phyloP scores from a whole-genome alignment of 257 asterid species.

The Ophiorrhiza pumila region DNA sequence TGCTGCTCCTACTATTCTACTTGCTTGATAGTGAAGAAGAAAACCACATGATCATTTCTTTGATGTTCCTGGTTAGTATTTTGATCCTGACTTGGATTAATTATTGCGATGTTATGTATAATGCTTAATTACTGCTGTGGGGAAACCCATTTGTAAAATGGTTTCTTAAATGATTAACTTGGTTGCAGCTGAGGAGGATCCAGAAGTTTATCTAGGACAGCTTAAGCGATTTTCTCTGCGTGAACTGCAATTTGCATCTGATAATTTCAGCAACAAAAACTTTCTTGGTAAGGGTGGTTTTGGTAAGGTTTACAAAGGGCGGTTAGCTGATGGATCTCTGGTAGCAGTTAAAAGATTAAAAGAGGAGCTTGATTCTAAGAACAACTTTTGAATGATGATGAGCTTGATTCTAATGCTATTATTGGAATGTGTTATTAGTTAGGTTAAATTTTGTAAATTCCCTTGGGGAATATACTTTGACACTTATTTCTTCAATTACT shows the following conservation, averaged over 20 bases:
- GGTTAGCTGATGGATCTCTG: conserved; percentile 74
- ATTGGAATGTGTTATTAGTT: too few species aligned
- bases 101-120: background rate
- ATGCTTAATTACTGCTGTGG: too few species aligned
- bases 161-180: conserved; percentile 9
- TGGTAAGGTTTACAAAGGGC: conserved; percentile 90
- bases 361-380: too few species aligned
- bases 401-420: too few species aligned
- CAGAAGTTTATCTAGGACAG: conserved; percentile 91
- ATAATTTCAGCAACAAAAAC: conserved; percentile 62
- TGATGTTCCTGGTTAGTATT: conserved; percentile 84
- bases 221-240: conserved; percentile 81
- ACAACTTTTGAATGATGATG: too few species aligned
- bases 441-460: too few species aligned
- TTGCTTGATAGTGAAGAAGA: conserved; percentile 69
- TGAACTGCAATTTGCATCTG: conserved; percentile 80
- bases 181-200: conserved; percentile 88
- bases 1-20: conserved; percentile 72
- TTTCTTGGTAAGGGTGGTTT: conserved; percentile 87
- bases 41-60: conserved; percentile 84
- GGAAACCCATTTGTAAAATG: background rate
- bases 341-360: conserved; percentile 89
- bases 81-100: background rate
- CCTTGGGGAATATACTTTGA: too few species aligned
- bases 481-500: too few species aligned